Percentiles rank a stretch among this genome's conserved stretches.
Evolutionary conservation across 352 stramenopile genomes (phyloP).

Genomic region (Elongisporangium senticosum): DNA sequence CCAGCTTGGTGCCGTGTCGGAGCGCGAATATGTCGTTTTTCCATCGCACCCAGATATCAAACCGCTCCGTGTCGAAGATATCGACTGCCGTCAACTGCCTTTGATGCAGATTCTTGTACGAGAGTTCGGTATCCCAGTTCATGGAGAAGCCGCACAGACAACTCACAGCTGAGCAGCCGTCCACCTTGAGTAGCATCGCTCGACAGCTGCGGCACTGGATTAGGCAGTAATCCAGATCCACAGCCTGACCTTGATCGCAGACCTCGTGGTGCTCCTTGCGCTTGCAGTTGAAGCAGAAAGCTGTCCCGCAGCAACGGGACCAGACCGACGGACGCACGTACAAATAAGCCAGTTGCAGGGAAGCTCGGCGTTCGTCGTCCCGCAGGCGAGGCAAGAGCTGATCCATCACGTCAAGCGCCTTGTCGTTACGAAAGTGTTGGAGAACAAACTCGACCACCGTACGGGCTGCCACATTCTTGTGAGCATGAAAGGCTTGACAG

Average conservation of each 20-base stretch:
- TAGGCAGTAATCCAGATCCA: constrained; percentile 18
- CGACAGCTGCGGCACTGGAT: constrained; percentile 39
- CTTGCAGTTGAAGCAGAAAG: constrained; percentile 58
- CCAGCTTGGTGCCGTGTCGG: too few species aligned
- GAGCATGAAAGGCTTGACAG: constrained; percentile 10
- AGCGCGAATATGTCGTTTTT: too few species aligned
- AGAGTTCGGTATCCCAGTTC: constrained; percentile 24
- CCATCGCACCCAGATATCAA: constrained; percentile 8
- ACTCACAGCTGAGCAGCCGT: constrained; percentile 39
- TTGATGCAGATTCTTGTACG: constrained; percentile 10
- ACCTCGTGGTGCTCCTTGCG: constrained; percentile 20
- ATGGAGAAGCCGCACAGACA: constrained; percentile 48
- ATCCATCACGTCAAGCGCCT: constrained; percentile 7
- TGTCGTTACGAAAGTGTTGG: not conserved
- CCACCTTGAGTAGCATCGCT: constrained; percentile 36
- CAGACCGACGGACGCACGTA: constrained; percentile 18
- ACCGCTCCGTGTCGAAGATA: constrained; percentile 16
- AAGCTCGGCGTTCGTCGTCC: constrained; percentile 34
- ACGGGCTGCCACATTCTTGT: too few species aligned
- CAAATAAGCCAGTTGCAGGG: constrained; percentile 29
- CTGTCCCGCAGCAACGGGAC: constrained; percentile 28
- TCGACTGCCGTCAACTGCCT: constrained; percentile 20
- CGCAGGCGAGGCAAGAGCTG: constrained; percentile 15
- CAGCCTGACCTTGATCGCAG: constrained; percentile 10
- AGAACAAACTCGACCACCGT: too few species aligned